Percentiles rank a stretch among this genome's conserved stretches.
phyloP scores from a whole-genome alignment of 441 rosid species.

The Macaranga tanarius region DNA sequence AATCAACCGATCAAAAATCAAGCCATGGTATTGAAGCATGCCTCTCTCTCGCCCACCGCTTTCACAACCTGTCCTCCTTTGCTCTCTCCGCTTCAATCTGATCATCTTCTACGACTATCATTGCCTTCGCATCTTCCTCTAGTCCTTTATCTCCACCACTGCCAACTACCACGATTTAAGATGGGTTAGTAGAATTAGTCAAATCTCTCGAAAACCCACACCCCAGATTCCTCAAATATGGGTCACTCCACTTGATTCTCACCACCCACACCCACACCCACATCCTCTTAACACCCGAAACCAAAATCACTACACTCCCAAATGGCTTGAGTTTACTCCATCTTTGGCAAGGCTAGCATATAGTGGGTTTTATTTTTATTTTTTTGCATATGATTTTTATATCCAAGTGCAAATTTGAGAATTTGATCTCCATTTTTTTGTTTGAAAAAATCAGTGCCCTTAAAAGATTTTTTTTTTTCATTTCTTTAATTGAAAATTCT shows the following conservation, averaged over 20 bases:
- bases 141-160: conserved; percentile 48
- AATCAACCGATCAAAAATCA: too few species aligned
- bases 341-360: too few species aligned
- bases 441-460: too few species aligned
- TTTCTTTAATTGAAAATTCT: too few species aligned
- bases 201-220: conserved; percentile 73
- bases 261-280: conserved; percentile 65
- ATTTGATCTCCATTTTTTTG: too few species aligned
- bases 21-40: too few species aligned
- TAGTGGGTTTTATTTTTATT: too few species aligned
- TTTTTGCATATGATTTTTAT: too few species aligned
- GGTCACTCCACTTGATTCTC: conserved; percentile 70
- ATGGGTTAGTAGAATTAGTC: conserved; percentile 61
- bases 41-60: conserved; percentile 53
- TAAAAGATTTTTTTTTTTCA: too few species aligned
- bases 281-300: conserved; percentile 81
- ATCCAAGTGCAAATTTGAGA: too few species aligned
- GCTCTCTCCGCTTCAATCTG: conserved; percentile 45
- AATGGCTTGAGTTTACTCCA: conserved; percentile 82
- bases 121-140: conserved; percentile 36
- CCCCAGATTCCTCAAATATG: conserved; percentile 81
- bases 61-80: conserved; percentile 39
- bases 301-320: conserved; percentile 79
- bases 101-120: conserved; percentile 42
- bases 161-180: conserved; percentile 69